These are phyloP conservation scores for Metarhizium anisopliae DNA, from an alignment of 2,329 filamentous ascomycete genomes.

Conservation along the genomic window DNA sequence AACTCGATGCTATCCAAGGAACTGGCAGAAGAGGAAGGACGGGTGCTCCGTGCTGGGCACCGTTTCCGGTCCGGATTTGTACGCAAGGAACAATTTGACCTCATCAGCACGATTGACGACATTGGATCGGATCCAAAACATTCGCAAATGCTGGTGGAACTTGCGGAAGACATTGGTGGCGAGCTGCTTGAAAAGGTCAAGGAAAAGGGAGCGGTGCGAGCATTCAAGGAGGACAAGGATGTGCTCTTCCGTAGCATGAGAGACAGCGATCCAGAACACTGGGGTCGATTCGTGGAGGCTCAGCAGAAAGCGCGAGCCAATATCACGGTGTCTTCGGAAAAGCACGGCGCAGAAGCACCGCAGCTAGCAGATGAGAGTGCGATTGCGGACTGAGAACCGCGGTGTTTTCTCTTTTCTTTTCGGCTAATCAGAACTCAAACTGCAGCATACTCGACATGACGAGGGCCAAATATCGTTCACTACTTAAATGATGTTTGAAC, in stretches of 20 bases:
- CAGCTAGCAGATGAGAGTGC: constrained; percentile 29
- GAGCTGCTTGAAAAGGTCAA: constrained; percentile 46
- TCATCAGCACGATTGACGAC: constrained; percentile 40
- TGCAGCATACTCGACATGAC: too few relatives aligned
- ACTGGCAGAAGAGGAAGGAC: constrained; percentile 48
- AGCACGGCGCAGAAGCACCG: constrained; percentile 12
- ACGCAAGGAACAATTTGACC: constrained; percentile 40
- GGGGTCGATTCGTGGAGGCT: constrained; percentile 53
- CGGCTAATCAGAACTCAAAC: too few relatives aligned
- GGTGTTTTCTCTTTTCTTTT: neutral
- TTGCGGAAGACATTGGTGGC: constrained; percentile 55
- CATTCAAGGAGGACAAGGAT: constrained; percentile 50
- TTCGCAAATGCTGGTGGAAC: constrained; percentile 44
- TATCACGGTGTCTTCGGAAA: constrained; percentile 24
- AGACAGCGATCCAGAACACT: constrained; percentile 56
- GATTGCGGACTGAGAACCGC: constrained; percentile 26
- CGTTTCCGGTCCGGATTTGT: constrained; percentile 46
- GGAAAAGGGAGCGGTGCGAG: constrained; percentile 49
- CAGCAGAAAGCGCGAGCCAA: constrained; percentile 52
- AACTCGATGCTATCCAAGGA: constrained; percentile 46
- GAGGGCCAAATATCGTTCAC: too few relatives aligned
- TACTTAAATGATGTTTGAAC: too few relatives aligned
- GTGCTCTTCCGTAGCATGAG: constrained; percentile 40
- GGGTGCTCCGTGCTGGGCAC: constrained; percentile 45
- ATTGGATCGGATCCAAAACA: constrained; percentile 42